Base-by-base conservation (phyloP, 441 rosid genomes). In the Erodium chrysanthum region DNA sequence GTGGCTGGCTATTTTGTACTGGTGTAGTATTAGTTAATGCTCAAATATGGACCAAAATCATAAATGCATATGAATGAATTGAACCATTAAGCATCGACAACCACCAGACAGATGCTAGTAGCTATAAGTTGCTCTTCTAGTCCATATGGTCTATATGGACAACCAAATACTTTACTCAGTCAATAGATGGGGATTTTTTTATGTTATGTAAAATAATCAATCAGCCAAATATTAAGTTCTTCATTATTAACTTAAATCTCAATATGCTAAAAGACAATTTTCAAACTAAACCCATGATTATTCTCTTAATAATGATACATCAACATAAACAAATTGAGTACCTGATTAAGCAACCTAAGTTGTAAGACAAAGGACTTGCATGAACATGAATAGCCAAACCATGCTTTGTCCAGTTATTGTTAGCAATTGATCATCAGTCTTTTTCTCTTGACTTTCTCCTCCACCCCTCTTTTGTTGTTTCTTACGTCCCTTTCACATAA, bases 21-120 rank as follows among this genome's bases (percentile, higher is more conserved):
- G 7, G 20, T 17, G 4, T 42, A 50, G 22, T 50, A 50, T 17
- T 15, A 15, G 17, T 50, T 17, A 50, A 6, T 3, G 58, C 18
- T n/a, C 58, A 50, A 17, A 50, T 17, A 50, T 50, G 58, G 54
- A 50, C 58, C 58, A 50, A 50, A 50, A 17, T 8, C 58, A 50
- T 50, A 4, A 50, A 50, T 50, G 58, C 58, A 50, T 4, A 50
- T 50, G 58, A 50, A 50, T 15, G 58, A 50, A 15, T 50, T n/a
- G 58, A 50, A 15, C 58, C 58, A 15, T 50, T 50, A 50, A 50
- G 15, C 20, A 50, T 50, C 58, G 15, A 50, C 21, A n/a, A 50
- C 58, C 20, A 50, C 58, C 20, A 50, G 58, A 21, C 58, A 50
- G 58, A 17, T 15, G 48, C 48, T 42, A 42, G 9, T 7, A 48